Conservation (phyloP, 768 basidiomycete species). For the Phylloporus arenicola region DNA sequence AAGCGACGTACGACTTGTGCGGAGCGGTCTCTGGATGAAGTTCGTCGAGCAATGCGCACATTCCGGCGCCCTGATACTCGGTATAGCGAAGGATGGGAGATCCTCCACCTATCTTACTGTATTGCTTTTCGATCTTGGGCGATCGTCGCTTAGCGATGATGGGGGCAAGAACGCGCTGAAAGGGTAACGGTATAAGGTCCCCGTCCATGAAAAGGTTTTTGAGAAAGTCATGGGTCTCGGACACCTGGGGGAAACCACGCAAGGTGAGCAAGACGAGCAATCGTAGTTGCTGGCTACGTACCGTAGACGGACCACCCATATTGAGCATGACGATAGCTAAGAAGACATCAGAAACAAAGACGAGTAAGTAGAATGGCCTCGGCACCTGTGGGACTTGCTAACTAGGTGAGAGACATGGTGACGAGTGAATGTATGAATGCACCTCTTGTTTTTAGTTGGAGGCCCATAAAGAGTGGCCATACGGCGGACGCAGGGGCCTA, state of each 20-base stretch:
- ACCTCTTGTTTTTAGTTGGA: conserved; percentile 43
- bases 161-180: conserved; percentile 84
- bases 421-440: neutral
- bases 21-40: conserved; percentile 90
- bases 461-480: conserved; percentile 42
- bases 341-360: conserved; percentile 15
- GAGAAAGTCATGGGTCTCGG: conserved; percentile 90
- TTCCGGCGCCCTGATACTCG: conserved; percentile 78
- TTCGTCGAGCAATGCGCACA: conserved; percentile 90
- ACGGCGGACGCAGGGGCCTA: conserved; percentile 30
- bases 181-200: conserved; percentile 93
- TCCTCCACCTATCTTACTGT: conserved; percentile 91
- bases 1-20: conserved; percentile 94
- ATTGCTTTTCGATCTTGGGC: conserved; percentile 91
- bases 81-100: conserved; percentile 94
- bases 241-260: conserved; percentile 47
- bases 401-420: conserved; percentile 9
- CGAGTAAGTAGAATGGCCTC: neutral
- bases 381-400: conserved; percentile 59
- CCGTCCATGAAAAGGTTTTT: conserved; percentile 86
- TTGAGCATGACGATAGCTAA: conserved; percentile 93
- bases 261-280: conserved; percentile 1
- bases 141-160: conserved; percentile 84
- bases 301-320: conserved; percentile 97
- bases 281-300: conserved; percentile 33